Evolutionary conservation across 169 alveolate genomes (phyloP).

Genomic region (Toxoplasma gondii): DNA sequence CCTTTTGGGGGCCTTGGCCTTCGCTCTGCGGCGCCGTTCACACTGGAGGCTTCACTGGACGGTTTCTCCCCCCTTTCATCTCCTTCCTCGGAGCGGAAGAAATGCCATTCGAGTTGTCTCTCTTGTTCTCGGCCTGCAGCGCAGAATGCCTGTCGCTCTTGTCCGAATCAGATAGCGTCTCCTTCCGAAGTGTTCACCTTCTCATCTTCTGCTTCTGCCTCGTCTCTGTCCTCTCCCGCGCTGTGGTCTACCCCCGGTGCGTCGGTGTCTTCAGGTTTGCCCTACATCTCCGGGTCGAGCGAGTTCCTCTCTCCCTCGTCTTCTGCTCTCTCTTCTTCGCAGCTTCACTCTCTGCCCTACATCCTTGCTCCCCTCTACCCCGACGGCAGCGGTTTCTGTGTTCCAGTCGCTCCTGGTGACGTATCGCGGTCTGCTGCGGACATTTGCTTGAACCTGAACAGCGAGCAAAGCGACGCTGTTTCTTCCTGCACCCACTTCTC

Average conservation of each 20-base stretch:
- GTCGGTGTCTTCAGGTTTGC: not conserved
- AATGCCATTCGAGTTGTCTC: not conserved
- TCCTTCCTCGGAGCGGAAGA: not conserved
- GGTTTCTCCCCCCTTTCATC: not conserved
- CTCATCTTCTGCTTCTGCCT: not conserved
- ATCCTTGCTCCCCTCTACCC: not conserved
- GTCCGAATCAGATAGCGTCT: not conserved
- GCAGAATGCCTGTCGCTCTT: not conserved
- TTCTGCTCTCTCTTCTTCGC: not conserved
- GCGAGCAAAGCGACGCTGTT: not conserved
- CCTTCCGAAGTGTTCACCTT: not conserved
- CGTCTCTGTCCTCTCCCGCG: not conserved
- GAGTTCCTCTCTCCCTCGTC: not conserved
- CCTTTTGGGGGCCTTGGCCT: not conserved
- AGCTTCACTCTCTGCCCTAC: not conserved
- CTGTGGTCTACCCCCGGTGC: not conserved
- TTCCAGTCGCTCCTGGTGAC: not conserved
- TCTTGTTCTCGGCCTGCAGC: not conserved
- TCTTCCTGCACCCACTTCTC: not conserved
- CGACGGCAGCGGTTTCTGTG: conserved; percentile 17
- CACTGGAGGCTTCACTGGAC: no score
- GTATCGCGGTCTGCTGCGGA: not conserved
- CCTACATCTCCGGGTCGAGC: not conserved
- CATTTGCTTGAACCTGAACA: not conserved
- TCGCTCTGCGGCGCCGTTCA: not conserved